Base-by-base conservation (phyloP, 129 eudicot species). In the Smallanthus sonchifolius region DNA sequence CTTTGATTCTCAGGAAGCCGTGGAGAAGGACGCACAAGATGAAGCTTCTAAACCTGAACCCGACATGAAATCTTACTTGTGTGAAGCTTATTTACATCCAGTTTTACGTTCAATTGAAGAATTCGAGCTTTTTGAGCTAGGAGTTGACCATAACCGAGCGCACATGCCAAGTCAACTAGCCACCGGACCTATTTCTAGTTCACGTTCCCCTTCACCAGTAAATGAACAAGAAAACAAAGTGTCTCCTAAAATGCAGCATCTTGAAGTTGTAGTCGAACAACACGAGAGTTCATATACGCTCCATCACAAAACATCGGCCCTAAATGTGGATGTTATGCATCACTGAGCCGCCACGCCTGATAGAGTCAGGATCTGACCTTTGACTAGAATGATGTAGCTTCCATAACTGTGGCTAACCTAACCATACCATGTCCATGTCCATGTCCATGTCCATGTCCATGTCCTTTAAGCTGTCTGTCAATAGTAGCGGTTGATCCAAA, bases 61-160 rank as follows among this genome's bases (percentile, higher is more conserved):
- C 51, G 84, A 85, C 69, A 62, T 93, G 55, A 93, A 84, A 80
- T 19, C 95, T 3, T 90, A 74, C 83, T 79, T 90, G 70, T 71
- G 85, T 1, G 95, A 93, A 48, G 95, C 98, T 11, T 93, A 93
- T 67, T 75, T 93, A 77, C 98, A 93, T 70, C 98, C 92, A 2
- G 88, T 90, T 61, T 88, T 93, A 83, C 87, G 8, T 67, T 86
- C 96, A 7, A 82, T 87, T 77, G 92, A 93, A 75, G 87, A 90
- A 83, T 78, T 87, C 24, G 95, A 90, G 56, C 76, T 86, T 35
- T 81, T 69, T n/a, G 96, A 93, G 63, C 83, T 87, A 4, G 80
- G 79, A 48, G 74, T 85, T 19, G 96, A 89, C 39, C 73, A 73
- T 61, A 82, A 77, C 77, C 83, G 47, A 11, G 62, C 83, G 42